Base-by-base conservation (phyloP, 352 stramenopile species). In the Elongisporangium anandrum region DNA sequence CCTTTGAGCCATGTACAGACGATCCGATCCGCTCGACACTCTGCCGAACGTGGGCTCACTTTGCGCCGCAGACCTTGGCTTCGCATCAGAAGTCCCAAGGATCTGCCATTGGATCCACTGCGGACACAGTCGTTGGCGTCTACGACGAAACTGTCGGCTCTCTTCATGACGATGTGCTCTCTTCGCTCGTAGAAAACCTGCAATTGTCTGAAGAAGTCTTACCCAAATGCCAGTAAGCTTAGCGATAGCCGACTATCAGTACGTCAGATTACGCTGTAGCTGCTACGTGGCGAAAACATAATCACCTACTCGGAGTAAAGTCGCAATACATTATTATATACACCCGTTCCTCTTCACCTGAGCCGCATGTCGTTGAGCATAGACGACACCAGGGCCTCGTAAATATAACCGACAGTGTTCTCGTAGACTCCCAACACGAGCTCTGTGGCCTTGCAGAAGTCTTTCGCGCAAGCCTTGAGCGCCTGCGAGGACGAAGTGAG, bases 391-490 rank as follows among this genome's bases (percentile, higher is more conserved):
- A 79, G 55, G 4, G 63, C 54, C 19, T 76, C 69, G 45, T 68
- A 79, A 24, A 79, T 73, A 26, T 73, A 73, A 22, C 63, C 56
- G 8, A 75, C 50, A 2, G 70, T 75, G 22, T 70, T 71, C 47
- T 78, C 66, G 49, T 73, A 75, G 60, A 75, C 70, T 19, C 63
- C 57, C n/a, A 78, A 60, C 24, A 78, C 52, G 39, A 66, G 52
- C 48, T 81, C 70, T 12, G 72, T 81, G 15, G 63, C 68, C 24
- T 69, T 50, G 3, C 73, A 71, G 24, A 85, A 62, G 19, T 77
- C 65, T 41, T 77, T 81, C 2, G 75, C 57, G 6, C 34, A 47
- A 22, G 55, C 60, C 26, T 57, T 59, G 6, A 73, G 58, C 23
- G 61, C 56, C 39, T 60, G 62, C 63, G 19, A 56, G 24, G 29